Base-by-base conservation (phyloP, 257 asterid species). In the Solanum chaucha region DNA sequence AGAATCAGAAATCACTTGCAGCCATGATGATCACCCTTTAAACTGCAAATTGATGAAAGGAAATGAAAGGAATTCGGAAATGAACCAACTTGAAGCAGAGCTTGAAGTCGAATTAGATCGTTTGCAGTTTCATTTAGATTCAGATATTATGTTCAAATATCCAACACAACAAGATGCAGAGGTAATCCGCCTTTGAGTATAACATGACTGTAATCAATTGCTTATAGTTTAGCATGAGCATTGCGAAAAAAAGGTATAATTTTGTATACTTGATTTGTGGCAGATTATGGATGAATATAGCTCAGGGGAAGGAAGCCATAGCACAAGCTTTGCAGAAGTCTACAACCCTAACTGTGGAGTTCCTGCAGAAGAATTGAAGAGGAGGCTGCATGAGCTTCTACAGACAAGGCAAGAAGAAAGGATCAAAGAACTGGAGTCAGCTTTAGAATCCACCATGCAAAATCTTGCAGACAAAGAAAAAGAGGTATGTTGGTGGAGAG, bases 401-500 rank as follows among this genome's bases (percentile, higher is more conserved):
- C 94, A 92, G 87, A 80, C 64, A 40, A 91, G 95, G 87, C 98
- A 92, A 88, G 80, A 93, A 70, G 94, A 93, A 46, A 92, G 90
- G 88, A 95, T 95, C 70, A 85, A 71, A 61, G 96, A 93, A 87
- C 94, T 95, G 10, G 98, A 95, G 89, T 84, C 92, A 35, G 94
- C 93, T 84, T 81, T 95, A 28, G 92, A 92, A 10, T 87, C 86
- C 34, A 94, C 96, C 71, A 88, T 90, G 85, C 87, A 90, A 83
- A 87, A 92, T 73, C 92, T 94, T 64, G 90, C 89, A 26, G 92
- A 91, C 78, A 93, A 86, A 40, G 93, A 93, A 78, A 89, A 87
- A 61, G 95, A 94, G 89, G 89, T 94, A 22, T 86, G 87, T 10
- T 89, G 95, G 93, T 95, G 98, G 98, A 94, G 87, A 89, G 95